Evolutionary conservation across 345 rosid genomes (phyloP), one percentile per base, ranked within the genome.

Genomic region (Eucalyptus sp.): DNA sequence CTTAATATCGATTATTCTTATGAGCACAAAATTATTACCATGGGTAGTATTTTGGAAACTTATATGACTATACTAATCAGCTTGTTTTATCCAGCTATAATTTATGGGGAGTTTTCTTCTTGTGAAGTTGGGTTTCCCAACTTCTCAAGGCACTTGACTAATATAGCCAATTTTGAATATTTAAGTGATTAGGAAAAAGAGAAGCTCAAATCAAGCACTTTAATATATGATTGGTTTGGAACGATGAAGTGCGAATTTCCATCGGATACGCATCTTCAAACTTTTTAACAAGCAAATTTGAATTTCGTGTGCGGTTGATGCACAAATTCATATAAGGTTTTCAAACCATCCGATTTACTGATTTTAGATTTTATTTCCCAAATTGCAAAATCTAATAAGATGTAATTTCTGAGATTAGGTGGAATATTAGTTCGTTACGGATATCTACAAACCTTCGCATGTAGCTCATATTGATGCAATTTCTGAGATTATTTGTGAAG

Each of bases 341-440:
- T 24, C 13, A 56, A 25, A 27, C 31, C 0, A 0, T 6, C 3
- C 2, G 8, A 60, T 60, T 60, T 10, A 18, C 5, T 41, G 3
- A 3, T 76, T 41, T 76, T 76, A 6, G 3, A 18, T 41, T 20
- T 76, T 18, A 76, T 6, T 76, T 37, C 48, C 27, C 48, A 76
- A 76, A 76, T 20, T 76, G 84, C 29, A 76, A 41, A 76, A 24
- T 76, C 48, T 20, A 76, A 68, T 18, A 52, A 25, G 25, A 52
- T 52, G 58, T 7, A 52, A 18, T 52, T 52, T 52, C 10, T 18
- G 58, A 52, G 0, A 76, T 20, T 76, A 20, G 24, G 29, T 22
- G 46, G 48, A 76, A 22, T 76, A 76, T 12, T 76, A 41, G 43
- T 41, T 37, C 14, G 48, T 11, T 41, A 20, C 10, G 48, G 15